phyloP scores from a whole-genome alignment of 345 rosid genomes.

The Limnanthes douglasii region DNA sequence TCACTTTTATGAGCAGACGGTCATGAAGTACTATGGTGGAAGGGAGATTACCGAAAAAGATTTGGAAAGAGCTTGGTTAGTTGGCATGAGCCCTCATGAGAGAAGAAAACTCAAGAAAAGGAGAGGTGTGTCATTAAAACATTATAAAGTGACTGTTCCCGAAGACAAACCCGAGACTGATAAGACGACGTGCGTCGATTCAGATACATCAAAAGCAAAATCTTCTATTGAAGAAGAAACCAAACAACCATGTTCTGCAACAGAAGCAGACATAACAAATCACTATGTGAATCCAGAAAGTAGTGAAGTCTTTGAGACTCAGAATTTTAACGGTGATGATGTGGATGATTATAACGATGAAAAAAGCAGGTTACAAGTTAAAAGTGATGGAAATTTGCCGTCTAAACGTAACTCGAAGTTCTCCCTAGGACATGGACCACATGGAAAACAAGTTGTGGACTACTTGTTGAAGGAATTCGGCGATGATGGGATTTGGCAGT shows the following conservation, averaged over 20 bases:
- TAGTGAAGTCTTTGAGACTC: conserved; percentile 9
- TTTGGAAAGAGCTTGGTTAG: conserved; percentile 69
- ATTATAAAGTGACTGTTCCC: conserved; percentile 7
- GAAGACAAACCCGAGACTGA: conserved; percentile 16
- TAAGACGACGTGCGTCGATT: conserved; percentile 5
- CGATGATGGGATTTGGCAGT: conserved; percentile 57
- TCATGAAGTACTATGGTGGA: conserved; percentile 81
- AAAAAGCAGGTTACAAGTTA: conserved; percentile 16
- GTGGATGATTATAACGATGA: conserved; percentile 10
- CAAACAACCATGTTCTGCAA: conserved; percentile 4
- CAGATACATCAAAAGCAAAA: conserved; percentile 7
- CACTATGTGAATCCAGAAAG: conserved; percentile 11
- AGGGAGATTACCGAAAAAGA: conserved; percentile 68
- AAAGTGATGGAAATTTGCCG: conserved; percentile 12
- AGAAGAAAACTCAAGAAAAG: conserved; percentile 54
- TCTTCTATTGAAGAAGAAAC: conserved; percentile 7
- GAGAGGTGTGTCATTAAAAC: conserved; percentile 33
- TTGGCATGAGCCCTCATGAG: conserved; percentile 88
- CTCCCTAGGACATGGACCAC: conserved; percentile 96
- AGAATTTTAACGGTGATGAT: conserved; percentile 7
- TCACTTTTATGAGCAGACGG: conserved; percentile 34
- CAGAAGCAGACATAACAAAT: conserved; percentile 8
- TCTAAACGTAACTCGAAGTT: conserved; percentile 41
- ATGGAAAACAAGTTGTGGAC: conserved; percentile 82
- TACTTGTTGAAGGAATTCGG: conserved; percentile 40